Conservation (phyloP, 257 asterid genomes). For the Striga asiatica region DNA sequence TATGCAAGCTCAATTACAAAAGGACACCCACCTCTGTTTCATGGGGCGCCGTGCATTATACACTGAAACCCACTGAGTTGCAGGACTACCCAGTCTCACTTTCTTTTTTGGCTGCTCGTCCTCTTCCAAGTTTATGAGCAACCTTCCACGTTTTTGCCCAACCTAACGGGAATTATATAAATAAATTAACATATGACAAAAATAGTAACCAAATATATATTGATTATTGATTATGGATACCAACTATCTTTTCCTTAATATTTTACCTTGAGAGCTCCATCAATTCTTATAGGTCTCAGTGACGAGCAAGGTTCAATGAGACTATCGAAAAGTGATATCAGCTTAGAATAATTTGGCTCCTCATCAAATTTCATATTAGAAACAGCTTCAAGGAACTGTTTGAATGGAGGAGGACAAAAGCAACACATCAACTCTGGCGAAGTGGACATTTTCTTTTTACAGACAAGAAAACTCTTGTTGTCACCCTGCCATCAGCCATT, state of each 20-base stretch:
- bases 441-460: slow-evolving; percentile 96
- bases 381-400: slow-evolving; percentile 84
- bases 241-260: not conserved
- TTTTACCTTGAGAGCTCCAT: slow-evolving; percentile 91
- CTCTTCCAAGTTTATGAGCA: slow-evolving; percentile 83
- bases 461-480: slow-evolving; percentile 93
- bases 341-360: slow-evolving; percentile 90
- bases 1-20: not conserved
- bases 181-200: not conserved
- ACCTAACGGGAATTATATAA: slow-evolving; percentile 30
- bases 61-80: slow-evolving; percentile 95
- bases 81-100: slow-evolving; percentile 89
- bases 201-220: not conserved
- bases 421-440: slow-evolving; percentile 97
- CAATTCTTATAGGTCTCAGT: slow-evolving; percentile 82
- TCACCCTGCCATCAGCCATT: slow-evolving; percentile 97
- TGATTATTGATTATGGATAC: not conserved
- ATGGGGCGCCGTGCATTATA: slow-evolving; percentile 94
- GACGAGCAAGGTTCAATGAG: slow-evolving; percentile 82
- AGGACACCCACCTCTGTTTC: slow-evolving; percentile 69
- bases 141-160: slow-evolving; percentile 90
- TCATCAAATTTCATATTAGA: slow-evolving; percentile 95
- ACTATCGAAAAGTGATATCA: slow-evolving; percentile 75
- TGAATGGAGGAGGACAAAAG: slow-evolving; percentile 93
- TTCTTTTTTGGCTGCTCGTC: slow-evolving; percentile 99